Conservation (phyloP, 2,329 filamentous ascomycete genomes). For the Huntiella abstrusa region DNA sequence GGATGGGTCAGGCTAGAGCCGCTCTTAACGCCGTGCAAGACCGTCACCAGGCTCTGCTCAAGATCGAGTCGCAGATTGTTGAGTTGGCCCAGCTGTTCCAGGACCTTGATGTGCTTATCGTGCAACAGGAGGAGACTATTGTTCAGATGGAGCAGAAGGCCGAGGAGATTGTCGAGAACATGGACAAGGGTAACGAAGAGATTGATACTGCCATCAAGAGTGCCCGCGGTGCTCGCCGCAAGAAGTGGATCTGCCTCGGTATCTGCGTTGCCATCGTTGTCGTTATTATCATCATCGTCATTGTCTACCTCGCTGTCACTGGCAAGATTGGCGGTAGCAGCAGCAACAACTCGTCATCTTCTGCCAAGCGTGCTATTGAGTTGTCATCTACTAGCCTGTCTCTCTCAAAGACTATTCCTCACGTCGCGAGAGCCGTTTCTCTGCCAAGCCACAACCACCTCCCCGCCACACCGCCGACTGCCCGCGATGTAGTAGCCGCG, state of each 20-base stretch:
- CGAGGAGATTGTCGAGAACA: slow-evolving; percentile 67
- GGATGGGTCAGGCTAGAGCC: slow-evolving; percentile 61
- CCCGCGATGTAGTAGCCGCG: slow-evolving; percentile 3
- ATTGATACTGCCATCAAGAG: slow-evolving; percentile 67
- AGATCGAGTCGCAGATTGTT: slow-evolving; percentile 80
- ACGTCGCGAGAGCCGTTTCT: not conserved
- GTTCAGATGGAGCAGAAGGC: slow-evolving; percentile 70
- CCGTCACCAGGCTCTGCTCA: slow-evolving; percentile 71
- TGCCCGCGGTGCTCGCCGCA: slow-evolving; percentile 61
- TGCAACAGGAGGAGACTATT: slow-evolving; percentile 70
- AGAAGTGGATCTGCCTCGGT: slow-evolving; percentile 93
- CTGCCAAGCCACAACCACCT: slow-evolving; percentile 7
- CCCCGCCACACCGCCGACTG: not conserved
- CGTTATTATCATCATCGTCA: slow-evolving; percentile 32
- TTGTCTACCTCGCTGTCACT: slow-evolving; percentile 23
- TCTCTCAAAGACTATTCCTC: slow-evolving; percentile 4
- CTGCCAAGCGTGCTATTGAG: slow-evolving; percentile 14
- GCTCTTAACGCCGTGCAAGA: slow-evolving; percentile 64
- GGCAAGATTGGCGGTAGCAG: slow-evolving; percentile 16
- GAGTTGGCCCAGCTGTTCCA: slow-evolving; percentile 77
- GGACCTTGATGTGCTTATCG: slow-evolving; percentile 68
- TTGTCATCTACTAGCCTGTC: slow-evolving; percentile 4
- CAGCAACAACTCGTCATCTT: slow-evolving; percentile 17
- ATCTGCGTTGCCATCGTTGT: slow-evolving; percentile 41
- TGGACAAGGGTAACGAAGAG: slow-evolving; percentile 69